A percentile compares a stretch with the other conserved stretches of the same genome.
phyloP scores from a whole-genome alignment of 371 early-diverging fungal species.

The Capillidium rhysosporum region DNA sequence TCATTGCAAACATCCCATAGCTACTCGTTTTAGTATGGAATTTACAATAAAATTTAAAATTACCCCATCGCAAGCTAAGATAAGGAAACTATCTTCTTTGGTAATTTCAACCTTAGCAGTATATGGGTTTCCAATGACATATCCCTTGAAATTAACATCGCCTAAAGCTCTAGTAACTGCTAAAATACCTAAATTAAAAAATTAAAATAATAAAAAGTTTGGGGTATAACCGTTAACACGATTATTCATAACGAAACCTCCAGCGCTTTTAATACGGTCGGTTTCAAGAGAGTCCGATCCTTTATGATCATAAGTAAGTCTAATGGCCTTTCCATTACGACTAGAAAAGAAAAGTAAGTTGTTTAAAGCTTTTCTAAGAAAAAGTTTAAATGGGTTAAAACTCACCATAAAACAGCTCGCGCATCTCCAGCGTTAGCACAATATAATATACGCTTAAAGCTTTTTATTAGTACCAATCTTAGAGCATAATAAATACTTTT shows the following conservation, averaged over 20 bases:
- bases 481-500: too few species aligned
- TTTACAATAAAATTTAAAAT: slow-evolving; percentile 9
- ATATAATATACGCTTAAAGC: slow-evolving; percentile 53
- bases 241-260: slow-evolving; percentile 91
- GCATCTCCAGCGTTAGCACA: slow-evolving; percentile 95
- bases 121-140: slow-evolving; percentile 83
- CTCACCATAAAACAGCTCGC: slow-evolving; percentile 74
- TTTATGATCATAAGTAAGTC: slow-evolving; percentile 94
- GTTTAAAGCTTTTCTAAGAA: too few species aligned
- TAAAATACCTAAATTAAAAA: slow-evolving; percentile 46
- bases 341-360: too few species aligned
- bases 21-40: slow-evolving; percentile 17
- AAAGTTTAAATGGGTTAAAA: not conserved
- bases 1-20: slow-evolving; percentile 97
- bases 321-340: slow-evolving; percentile 60
- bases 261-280: slow-evolving; percentile 70
- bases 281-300: slow-evolving; percentile 78
- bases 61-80: slow-evolving; percentile 96
- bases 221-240: slow-evolving; percentile 72
- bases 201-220: not conserved
- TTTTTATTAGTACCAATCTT: too few species aligned
- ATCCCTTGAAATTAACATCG: slow-evolving; percentile 90
- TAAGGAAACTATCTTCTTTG: slow-evolving; percentile 55
- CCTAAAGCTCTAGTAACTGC: slow-evolving; percentile 93
- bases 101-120: slow-evolving; percentile 71